Percentiles rank a stretch among this genome's conserved stretches.
These are phyloP conservation scores for Cucurbita pepo DNA, from an alignment of 306 rosid genomes.

Conservation along the genomic window DNA sequence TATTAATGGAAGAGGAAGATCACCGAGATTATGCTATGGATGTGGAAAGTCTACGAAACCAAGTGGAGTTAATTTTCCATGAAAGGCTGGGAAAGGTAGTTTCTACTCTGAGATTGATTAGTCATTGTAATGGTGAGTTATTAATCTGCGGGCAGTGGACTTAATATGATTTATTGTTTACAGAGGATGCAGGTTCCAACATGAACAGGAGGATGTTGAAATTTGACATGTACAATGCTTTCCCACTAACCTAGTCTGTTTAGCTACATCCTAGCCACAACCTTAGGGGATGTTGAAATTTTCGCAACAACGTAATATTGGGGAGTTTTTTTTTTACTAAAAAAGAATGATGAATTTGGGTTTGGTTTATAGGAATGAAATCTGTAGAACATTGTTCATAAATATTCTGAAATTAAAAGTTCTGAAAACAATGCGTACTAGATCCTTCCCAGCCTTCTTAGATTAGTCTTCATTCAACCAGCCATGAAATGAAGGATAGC, in stretches of 20 bases:
- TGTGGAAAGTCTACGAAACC: slow-evolving; percentile 49
- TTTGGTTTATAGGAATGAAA: background rate
- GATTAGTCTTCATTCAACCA: no score
- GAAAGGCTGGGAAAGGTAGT: slow-evolving; percentile 31
- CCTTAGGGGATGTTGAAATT: background rate
- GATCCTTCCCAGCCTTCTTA: no score
- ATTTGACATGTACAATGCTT: background rate
- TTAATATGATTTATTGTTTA: background rate
- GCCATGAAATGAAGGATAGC: no score
- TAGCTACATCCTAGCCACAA: background rate
- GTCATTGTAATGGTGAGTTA: background rate
- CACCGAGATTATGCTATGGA: slow-evolving; percentile 55
- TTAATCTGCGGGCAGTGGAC: background rate
- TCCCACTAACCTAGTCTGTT: background rate
- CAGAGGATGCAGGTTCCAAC: slow-evolving; percentile 5
- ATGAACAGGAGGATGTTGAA: background rate
- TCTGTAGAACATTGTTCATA: background rate
- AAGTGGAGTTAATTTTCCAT: slow-evolving; percentile 46
- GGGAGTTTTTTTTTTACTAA: background rate
- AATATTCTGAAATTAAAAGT: background rate
- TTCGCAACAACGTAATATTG: background rate
- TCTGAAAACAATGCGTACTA: no score
- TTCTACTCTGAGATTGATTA: background rate
- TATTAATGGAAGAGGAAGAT: slow-evolving; percentile 34
- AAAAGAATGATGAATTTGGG: no score